Evolutionary conservation across 2,329 filamentous ascomycete genomes (phyloP), one percentile per base, ranked within the genome.

Genomic region (Fusarium denticulatum): DNA sequence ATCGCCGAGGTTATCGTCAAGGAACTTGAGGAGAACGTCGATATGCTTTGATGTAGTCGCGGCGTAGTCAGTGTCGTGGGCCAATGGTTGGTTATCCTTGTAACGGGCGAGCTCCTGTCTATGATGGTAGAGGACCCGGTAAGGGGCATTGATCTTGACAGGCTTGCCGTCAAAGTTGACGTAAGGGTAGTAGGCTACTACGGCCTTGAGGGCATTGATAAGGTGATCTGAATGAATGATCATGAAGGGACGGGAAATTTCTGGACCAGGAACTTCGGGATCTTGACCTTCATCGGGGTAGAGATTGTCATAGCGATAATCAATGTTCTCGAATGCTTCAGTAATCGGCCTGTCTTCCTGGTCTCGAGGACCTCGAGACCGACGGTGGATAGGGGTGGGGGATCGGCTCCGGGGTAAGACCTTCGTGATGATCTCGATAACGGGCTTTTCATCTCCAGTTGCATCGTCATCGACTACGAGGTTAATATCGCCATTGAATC

Each of bases 121-220:
- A 71, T 87, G 84, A 66, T 88, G 86, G 49, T 85, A 80, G 20
- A 89, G 80, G n/a, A 86, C 79, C 11, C 79, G 78, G 73, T 87
- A 88, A 5, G 87, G 88, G 8, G 83, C 82, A 24, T 80, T 79
- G 69, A 88, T 80, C 32, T 73, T 77, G 60, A 85, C 78, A n/a
- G 63, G 76, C 12, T 82, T 80, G 45, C 76, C 82, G 2, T 80
- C 75, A 55, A 86, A 81, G 46, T 79, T 80, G 64, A 82, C 80
- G 43, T 81, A 80, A 7, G 86, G 86, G 69, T 87, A 88, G 71
- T 87, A 88, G 30, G 79, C 80, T 12, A 88, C 82, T 10, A 88
- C 82, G 18, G 86, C 85, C 34, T 79, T 81, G 9, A 89, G 80
- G 2, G 86, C 86, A 52, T 86, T 83, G 71, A 85, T 82, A 36